phyloP scores from a whole-genome alignment of 805 yeast species.

The Candida boleticola region DNA sequence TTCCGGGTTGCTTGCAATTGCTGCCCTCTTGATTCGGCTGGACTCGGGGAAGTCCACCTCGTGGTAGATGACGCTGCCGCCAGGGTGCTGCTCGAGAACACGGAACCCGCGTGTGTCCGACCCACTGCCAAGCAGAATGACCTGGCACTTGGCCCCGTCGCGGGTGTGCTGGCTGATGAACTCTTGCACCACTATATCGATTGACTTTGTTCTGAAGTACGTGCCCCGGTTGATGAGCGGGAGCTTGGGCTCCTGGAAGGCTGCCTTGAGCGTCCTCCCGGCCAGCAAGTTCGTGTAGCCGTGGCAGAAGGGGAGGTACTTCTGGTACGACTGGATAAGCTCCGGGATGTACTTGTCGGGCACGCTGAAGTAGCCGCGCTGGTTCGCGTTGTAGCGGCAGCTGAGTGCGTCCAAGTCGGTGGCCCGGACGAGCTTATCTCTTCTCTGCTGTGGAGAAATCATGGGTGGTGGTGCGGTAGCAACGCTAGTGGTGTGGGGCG shows the following conservation, averaged over 20 bases:
- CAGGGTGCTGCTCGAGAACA: conserved; percentile 31
- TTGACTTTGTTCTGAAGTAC: conserved; percentile 54
- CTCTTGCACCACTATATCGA: conserved; percentile 44
- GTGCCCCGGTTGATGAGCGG: conserved; percentile 76
- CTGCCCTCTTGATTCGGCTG: conserved; percentile 47
- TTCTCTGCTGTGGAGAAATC: conserved; percentile 33
- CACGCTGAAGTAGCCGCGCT: conserved; percentile 45
- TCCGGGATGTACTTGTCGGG: conserved; percentile 34
- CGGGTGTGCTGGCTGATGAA: conserved; percentile 32
- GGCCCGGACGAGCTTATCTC: conserved; percentile 46
- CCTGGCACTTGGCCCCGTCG: conserved; percentile 34
- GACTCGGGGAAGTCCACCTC: conserved; percentile 67
- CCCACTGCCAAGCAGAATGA: conserved; percentile 77
- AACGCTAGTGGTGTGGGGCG: background rate
- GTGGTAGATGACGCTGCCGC: conserved; percentile 37
- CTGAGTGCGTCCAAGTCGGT: conserved; percentile 75
- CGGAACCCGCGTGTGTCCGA: conserved; percentile 70
- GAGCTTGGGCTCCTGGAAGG: conserved; percentile 44
- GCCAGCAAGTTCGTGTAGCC: conserved; percentile 41
- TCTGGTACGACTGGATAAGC: conserved; percentile 34
- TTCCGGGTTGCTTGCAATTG: conserved; percentile 34
- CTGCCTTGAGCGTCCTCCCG: conserved; percentile 35
- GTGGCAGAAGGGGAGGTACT: conserved; percentile 35
- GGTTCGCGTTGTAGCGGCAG: conserved; percentile 54
- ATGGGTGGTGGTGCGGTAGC: conserved; percentile 11